These are phyloP conservation scores for Skeletonema marinoi DNA, from an alignment of 108 stramenopile species.

Conservation along the genomic window DNA sequence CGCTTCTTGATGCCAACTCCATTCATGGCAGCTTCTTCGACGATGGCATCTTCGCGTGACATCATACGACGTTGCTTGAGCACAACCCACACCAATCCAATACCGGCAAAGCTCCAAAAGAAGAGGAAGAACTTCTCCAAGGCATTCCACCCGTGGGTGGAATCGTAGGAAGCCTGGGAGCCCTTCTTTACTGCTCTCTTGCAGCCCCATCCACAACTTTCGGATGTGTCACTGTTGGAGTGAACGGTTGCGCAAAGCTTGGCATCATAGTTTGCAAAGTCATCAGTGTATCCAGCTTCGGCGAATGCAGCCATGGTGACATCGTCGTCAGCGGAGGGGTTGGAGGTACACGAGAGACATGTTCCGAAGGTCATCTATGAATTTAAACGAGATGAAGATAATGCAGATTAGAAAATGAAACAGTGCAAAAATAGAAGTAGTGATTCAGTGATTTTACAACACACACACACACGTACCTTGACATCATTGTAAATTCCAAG, in stretches of 20 bases:
- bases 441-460: background rate
- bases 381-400: background rate
- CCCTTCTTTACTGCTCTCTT: slow-evolving; percentile 6
- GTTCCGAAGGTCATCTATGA: slow-evolving; percentile 29
- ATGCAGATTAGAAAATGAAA: background rate
- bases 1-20: slow-evolving; percentile 47
- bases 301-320: slow-evolving; percentile 3
- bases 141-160: slow-evolving; percentile 23
- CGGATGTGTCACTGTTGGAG: background rate
- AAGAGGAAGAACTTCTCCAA: slow-evolving; percentile 51
- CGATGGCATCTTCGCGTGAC: slow-evolving; percentile 49
- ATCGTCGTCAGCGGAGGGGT: slow-evolving; percentile 24
- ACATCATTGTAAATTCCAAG: slow-evolving; percentile 51
- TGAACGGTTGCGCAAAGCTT: slow-evolving; percentile 38
- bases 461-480: slow-evolving; percentile 21
- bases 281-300: slow-evolving; percentile 30
- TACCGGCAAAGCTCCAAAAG: slow-evolving; percentile 34
- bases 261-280: slow-evolving; percentile 38
- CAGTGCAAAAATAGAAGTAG: background rate
- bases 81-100: slow-evolving; percentile 38
- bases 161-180: background rate
- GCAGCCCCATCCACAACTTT: slow-evolving; percentile 44
- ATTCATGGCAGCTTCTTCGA: slow-evolving; percentile 52
- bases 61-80: slow-evolving; percentile 51
- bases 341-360: slow-evolving; percentile 29